A percentile compares a stretch with the other conserved stretches of the same genome.
phyloP scores from a whole-genome alignment of 2,329 filamentous ascomycete genomes.

The Fonsecaea erecta region DNA sequence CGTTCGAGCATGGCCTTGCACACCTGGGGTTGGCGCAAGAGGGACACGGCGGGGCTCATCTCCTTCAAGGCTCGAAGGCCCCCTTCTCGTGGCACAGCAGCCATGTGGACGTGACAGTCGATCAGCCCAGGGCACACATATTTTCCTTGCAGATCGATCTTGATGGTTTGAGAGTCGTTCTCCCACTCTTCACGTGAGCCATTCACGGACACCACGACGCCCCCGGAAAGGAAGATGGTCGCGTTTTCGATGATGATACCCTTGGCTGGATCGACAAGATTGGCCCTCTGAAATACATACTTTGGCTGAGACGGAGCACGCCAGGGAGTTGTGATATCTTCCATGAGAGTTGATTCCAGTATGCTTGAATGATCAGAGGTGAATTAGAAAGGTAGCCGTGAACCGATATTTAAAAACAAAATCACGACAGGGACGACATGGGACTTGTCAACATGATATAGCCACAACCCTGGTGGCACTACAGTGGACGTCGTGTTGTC shows the following conservation, averaged over 20 bases:
- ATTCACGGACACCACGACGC: background rate
- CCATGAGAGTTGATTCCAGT: background rate
- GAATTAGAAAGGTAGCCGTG: too few relatives aligned
- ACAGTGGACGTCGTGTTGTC: too few relatives aligned
- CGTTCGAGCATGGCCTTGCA: constrained; percentile 57
- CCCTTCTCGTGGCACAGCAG: constrained; percentile 51
- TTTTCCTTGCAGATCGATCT: constrained; percentile 50
- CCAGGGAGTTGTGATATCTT: background rate
- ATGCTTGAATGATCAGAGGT: too few relatives aligned
- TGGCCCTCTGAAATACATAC: background rate
- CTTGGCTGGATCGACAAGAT: background rate
- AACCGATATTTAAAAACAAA: too few relatives aligned
- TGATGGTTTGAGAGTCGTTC: constrained; percentile 22
- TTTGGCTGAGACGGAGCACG: background rate
- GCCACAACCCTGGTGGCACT: too few relatives aligned
- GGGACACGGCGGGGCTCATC: constrained; percentile 41
- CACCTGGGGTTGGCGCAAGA: constrained; percentile 56
- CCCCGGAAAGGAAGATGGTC: background rate
- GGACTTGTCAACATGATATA: too few relatives aligned
- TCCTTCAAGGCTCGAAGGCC: constrained; percentile 45
- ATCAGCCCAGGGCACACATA: constrained; percentile 59
- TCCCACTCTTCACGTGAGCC: background rate
- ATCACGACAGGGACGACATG: too few relatives aligned
- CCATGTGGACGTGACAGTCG: constrained; percentile 59
- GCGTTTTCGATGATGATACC: background rate